These are phyloP conservation scores for Mortierella sp. DNA, from an alignment of 371 early-diverging fungal genomes.

Conservation along the genomic window DNA sequence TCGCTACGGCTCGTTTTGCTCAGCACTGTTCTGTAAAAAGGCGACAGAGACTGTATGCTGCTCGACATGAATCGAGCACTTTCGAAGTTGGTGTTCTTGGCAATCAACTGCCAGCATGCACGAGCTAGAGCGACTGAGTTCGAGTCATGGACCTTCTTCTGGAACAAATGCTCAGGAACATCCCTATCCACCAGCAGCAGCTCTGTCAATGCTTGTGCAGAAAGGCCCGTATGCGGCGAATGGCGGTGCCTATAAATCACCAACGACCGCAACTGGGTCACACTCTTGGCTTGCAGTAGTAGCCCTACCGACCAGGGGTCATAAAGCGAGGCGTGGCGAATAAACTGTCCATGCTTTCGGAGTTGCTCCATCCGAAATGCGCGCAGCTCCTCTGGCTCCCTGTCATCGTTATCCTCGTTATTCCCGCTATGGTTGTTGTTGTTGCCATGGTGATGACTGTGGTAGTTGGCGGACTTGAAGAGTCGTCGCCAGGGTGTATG, in stretches of 20 bases:
- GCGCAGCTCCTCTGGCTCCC: not conserved
- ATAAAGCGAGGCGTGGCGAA: not conserved
- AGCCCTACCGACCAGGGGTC: not conserved
- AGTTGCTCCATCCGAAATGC: not conserved
- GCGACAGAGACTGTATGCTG: not conserved
- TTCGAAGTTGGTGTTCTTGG: not conserved
- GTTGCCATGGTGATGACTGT: not conserved
- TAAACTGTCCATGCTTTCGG: not conserved
- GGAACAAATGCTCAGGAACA: not conserved
- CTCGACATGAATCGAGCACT: not conserved
- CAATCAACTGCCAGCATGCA: constrained; percentile 5
- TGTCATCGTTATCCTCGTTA: not conserved
- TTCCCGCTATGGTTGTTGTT: no score
- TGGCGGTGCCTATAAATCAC: not conserved
- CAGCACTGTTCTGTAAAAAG: not conserved
- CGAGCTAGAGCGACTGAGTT: not conserved
- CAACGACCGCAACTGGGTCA: not conserved
- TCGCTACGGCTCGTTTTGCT: not conserved
- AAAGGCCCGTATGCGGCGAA: not conserved
- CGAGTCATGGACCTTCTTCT: not conserved
- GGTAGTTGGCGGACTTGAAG: not conserved
- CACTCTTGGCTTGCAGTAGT: not conserved
- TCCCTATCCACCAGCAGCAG: not conserved
- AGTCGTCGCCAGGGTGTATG: not conserved
- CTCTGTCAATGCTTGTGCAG: not conserved